Base-by-base conservation (phyloP, 495 filamentous ascomycete species). In the Elaphomyces granulatus region DNA sequence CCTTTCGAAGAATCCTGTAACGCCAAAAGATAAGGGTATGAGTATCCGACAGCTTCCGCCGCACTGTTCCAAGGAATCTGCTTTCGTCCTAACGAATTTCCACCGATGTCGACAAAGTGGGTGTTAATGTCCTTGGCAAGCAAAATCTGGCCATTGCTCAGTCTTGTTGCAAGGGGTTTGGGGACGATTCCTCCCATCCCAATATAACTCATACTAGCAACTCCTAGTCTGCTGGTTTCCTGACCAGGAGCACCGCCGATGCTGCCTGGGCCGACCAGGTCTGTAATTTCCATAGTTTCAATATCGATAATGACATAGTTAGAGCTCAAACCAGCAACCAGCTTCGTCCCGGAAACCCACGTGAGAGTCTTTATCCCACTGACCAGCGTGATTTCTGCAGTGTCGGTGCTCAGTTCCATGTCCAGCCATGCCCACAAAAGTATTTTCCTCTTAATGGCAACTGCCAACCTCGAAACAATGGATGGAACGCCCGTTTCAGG, bases 61-160 rank as follows among this genome's bases (percentile, higher is more conserved):
- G 87, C 87, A 37, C 76, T 67, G 20, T 78, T 72, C 90, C 90
- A 99, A 8, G 85, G 87, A 19, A 96, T 75, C 59, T 95, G 88
- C 32, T 83, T 71, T 51, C 84, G 81, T 15, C 88, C 81, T 2
- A 93, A 53, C 1, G 86, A 70, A 42, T 83, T 86, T 1, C 87
- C 92, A 6, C 86, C 70, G 17, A 74, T 70, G 41, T 93, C 77
- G 42, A 94, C 81, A 48, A 96, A 99, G 32, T 93, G 65, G 1
- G 87, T 92, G 51, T 95, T 94, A 50, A 94, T 84, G 49, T 99
- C 90, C 55, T 94, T 95, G 8, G 90, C 83, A 10, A 99, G 65
- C 49, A 98, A 57, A 47, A 95, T 72, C 50, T 95, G 75, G 0
- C 83, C 86, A 40, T 88, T 83, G 3, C 71, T 71, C 6, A 99